Evolutionary conservation across 352 stramenopile genomes (phyloP).

Genomic region (Pythium utonaiense): DNA sequence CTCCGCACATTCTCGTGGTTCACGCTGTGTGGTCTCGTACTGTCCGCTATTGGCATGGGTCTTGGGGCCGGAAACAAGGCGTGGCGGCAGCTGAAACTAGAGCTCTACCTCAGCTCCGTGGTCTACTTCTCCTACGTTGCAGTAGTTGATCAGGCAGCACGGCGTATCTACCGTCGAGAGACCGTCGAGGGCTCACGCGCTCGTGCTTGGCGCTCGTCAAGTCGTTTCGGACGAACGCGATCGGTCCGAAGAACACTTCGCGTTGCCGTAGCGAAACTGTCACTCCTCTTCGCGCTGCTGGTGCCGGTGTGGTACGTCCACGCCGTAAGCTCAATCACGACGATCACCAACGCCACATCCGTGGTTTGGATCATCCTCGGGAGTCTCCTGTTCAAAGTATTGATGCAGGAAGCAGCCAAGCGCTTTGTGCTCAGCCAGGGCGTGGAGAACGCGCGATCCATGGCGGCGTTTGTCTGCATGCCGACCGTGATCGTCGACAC

Average conservation of each 20-base stretch:
- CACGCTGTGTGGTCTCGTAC: neutral
- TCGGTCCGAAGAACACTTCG: neutral
- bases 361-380: neutral
- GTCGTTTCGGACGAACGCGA: neutral
- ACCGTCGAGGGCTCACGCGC: slow-evolving; percentile 3
- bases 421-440: slow-evolving; percentile 1
- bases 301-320: slow-evolving; percentile 11
- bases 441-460: slow-evolving; percentile 10
- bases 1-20: neutral
- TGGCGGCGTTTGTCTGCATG: slow-evolving; percentile 22
- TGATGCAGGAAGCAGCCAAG: slow-evolving; percentile 18
- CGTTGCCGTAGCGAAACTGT: neutral
- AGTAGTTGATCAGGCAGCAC: neutral
- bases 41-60: neutral
- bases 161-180: slow-evolving; percentile 9
- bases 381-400: slow-evolving; percentile 19
- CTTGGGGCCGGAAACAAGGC: neutral
- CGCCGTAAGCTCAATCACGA: slow-evolving; percentile 6
- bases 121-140: slow-evolving; percentile 3
- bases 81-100: slow-evolving; percentile 6
- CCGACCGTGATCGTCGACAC: slow-evolving; percentile 36
- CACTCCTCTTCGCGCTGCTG: slow-evolving; percentile 2
- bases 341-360: neutral
- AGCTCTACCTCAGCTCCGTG: slow-evolving; percentile 9
- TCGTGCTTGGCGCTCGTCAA: neutral